Evolutionary conservation across 768 basidiomycete genomes (phyloP).

Genomic region (Lactarius pseudohatsudake): DNA sequence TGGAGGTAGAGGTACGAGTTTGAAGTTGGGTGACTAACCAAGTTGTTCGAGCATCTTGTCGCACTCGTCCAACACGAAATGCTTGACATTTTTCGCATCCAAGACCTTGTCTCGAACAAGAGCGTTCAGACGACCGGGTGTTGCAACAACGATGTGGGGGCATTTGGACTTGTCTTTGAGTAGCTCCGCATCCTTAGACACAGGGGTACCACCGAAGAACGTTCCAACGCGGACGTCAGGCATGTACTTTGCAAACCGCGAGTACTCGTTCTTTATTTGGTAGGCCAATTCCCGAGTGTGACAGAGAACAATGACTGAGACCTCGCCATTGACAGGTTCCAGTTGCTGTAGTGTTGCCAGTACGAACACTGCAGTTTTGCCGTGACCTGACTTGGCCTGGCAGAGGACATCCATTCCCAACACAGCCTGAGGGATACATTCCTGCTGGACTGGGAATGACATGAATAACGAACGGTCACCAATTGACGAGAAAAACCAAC

Average conservation of each 20-base stretch:
- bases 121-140: conserved; percentile 95
- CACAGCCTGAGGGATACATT: conserved; percentile 99
- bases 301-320: conserved; percentile 95
- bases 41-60: conserved; percentile 99
- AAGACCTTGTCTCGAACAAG: conserved; percentile 93
- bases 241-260: conserved; percentile 99
- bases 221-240: conserved; percentile 96
- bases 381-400: conserved; percentile 98
- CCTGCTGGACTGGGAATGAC: conserved; percentile 82
- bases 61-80: conserved; percentile 99
- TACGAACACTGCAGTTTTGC: conserved; percentile 99
- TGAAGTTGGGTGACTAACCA: conserved; percentile 96
- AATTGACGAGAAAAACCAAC: conserved; percentile 43
- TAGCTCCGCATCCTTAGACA: conserved; percentile 89
- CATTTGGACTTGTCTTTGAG: conserved; percentile 96
- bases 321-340: conserved; percentile 97
- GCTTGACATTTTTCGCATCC: conserved; percentile 95
- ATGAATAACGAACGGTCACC: conserved; percentile 6
- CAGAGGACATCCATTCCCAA: conserved; percentile 99
- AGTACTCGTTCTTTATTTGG: conserved; percentile 99
- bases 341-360: conserved; percentile 97
- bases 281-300: conserved; percentile 99
- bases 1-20: conserved; percentile 47
- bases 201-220: conserved; percentile 96
- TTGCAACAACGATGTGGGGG: conserved; percentile 98